phyloP scores from a whole-genome alignment of 805 yeast genomes.

The Jamesozyma spencerorum region DNA sequence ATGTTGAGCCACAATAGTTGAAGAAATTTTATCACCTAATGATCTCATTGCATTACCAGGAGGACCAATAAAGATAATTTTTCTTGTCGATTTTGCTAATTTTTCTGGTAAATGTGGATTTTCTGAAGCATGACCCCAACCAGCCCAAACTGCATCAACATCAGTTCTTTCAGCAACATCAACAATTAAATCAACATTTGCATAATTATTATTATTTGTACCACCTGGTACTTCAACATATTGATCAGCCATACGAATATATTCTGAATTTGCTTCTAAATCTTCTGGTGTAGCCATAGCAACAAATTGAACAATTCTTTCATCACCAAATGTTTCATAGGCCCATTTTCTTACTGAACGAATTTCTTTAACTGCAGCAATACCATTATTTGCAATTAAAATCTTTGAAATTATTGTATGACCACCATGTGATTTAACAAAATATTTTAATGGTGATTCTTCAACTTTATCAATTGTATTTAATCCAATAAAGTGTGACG shows the following conservation, averaged over 20 bases:
- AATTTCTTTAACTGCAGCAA: constrained; percentile 97
- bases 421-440: constrained; percentile 78
- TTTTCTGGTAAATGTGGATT: constrained; percentile 90
- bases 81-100: constrained; percentile 86
- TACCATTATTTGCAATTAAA: constrained; percentile 96
- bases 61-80: constrained; percentile 92
- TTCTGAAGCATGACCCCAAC: constrained; percentile 99
- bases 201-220: constrained; percentile 95
- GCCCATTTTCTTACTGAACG: constrained; percentile 98
- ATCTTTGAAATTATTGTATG: constrained; percentile 88
- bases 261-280: constrained; percentile 91
- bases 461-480: constrained; percentile 72
- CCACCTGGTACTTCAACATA: constrained; percentile 98
- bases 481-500: constrained; percentile 73
- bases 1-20: constrained; percentile 98
- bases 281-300: constrained; percentile 99
- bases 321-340: constrained; percentile 96
- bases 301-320: constrained; percentile 84
- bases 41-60: constrained; percentile 99
- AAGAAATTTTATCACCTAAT: constrained; percentile 95
- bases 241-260: constrained; percentile 98
- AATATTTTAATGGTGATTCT: constrained; percentile 69
- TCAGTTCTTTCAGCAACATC: constrained; percentile 94
- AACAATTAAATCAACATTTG: constrained; percentile 93
- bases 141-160: constrained; percentile 99